phyloP scores from a whole-genome alignment of 169 alveolate genomes.

The Prorocentrum cordatum region DNA sequence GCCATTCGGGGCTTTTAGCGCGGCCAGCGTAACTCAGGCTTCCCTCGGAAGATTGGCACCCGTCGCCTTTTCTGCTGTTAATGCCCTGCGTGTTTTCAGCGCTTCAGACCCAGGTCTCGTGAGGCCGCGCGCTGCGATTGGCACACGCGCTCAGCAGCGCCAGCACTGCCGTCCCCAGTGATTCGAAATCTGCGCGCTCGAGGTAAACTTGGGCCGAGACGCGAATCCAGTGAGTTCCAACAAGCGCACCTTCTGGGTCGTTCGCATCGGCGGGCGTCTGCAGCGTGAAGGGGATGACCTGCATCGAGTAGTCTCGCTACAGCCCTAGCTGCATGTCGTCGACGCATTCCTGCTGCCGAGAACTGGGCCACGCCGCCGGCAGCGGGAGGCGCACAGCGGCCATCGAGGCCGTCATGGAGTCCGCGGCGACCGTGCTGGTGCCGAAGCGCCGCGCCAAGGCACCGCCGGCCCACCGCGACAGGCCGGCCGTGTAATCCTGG shows the following conservation, averaged over 20 bases:
- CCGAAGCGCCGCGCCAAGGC: background rate
- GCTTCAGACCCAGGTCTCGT: too few relatives aligned
- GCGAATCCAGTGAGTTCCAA: conserved; percentile 44
- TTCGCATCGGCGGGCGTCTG: background rate
- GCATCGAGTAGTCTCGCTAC: background rate
- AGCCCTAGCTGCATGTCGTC: background rate
- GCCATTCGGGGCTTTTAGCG: too few relatives aligned
- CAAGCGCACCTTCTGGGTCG: background rate
- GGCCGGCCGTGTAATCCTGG: background rate
- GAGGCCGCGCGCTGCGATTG: too few relatives aligned
- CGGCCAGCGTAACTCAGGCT: too few relatives aligned
- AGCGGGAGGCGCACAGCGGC: conserved; percentile 3
- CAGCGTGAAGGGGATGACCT: background rate
- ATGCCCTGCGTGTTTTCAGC: too few relatives aligned
- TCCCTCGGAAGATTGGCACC: too few relatives aligned
- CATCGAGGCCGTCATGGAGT: background rate
- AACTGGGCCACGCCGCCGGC: background rate
- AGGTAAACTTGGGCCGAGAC: conserved; percentile 29
- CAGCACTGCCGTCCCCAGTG: background rate
- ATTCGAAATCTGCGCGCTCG: background rate
- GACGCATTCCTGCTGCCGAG: background rate
- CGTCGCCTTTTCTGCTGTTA: too few relatives aligned
- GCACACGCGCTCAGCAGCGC: too few relatives aligned
- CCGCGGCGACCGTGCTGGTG: conserved; percentile 23
- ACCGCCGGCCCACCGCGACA: conserved; percentile 22